Evolutionary conservation across 2,329 filamentous ascomycete genomes (phyloP).

Genomic region (Microdochium paspali): DNA sequence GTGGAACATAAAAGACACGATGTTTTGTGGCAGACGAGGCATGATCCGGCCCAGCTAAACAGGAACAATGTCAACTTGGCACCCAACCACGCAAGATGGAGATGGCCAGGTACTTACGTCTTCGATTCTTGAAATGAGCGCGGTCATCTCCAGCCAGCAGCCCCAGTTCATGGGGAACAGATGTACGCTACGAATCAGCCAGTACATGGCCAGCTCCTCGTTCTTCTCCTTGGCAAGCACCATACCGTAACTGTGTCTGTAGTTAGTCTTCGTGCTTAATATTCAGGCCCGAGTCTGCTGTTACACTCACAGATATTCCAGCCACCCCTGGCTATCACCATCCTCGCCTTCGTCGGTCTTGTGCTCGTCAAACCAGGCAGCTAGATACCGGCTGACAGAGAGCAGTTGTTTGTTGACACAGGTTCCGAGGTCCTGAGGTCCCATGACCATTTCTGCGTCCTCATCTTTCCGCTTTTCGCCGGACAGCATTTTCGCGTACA

Average conservation of each 20-base stretch:
- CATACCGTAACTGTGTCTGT: constrained; percentile 61
- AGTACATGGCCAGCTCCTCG: constrained; percentile 73
- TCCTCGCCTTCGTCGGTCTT: constrained; percentile 48
- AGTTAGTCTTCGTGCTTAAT: constrained; percentile 6
- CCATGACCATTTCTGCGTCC: constrained; percentile 94
- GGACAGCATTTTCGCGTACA: constrained; percentile 87
- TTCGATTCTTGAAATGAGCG: constrained; percentile 68
- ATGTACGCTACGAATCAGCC: constrained; percentile 81
- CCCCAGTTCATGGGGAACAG: constrained; percentile 95
- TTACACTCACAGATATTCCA: constrained; percentile 64
- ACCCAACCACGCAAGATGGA: not conserved
- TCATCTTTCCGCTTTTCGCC: constrained; percentile 96
- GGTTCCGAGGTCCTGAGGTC: constrained; percentile 78
- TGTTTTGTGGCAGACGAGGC: constrained; percentile 71
- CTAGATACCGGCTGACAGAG: constrained; percentile 63
- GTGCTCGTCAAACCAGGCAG: constrained; percentile 70
- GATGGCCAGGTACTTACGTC: constrained; percentile 48
- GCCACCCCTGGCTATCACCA: constrained; percentile 72
- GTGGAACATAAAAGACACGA: constrained; percentile 91
- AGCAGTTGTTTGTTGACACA: constrained; percentile 79
- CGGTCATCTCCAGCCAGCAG: constrained; percentile 87
- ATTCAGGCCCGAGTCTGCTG: not conserved
- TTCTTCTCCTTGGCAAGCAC: constrained; percentile 87
- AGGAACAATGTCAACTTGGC: constrained; percentile 14
- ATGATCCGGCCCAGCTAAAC: constrained; percentile 64